Conservation (phyloP, 495 filamentous ascomycete species). For the Ascobolus immersus region DNA sequence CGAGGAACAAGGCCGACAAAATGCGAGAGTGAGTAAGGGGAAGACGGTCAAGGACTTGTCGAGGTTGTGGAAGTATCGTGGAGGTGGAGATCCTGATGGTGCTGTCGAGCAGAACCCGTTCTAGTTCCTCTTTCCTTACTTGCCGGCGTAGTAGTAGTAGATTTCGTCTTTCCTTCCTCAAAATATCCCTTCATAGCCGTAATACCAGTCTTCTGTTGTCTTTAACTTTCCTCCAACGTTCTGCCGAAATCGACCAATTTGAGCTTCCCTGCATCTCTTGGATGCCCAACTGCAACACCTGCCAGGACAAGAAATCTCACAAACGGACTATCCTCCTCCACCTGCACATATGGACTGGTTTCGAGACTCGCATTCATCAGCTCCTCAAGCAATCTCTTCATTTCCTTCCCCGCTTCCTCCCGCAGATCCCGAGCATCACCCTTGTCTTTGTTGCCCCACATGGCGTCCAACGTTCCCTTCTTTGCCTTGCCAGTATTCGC, state of each 20-base stretch:
- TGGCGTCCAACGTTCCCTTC: conserved; percentile 33
- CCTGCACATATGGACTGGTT: conserved; percentile 35
- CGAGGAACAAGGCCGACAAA: conserved; percentile 8
- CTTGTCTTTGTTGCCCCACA: conserved; percentile 17
- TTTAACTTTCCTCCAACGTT: conserved; percentile 46
- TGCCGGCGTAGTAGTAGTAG: too few relatives aligned
- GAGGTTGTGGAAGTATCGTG: conserved; percentile 49
- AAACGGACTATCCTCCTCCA: conserved; percentile 53
- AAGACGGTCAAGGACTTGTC: conserved; percentile 41
- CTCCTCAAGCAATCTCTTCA: conserved; percentile 33
- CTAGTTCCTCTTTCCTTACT: too few relatives aligned
- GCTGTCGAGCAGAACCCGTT: too few relatives aligned
- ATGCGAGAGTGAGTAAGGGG: too few relatives aligned
- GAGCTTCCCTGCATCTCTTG: conserved; percentile 48
- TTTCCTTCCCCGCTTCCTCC: conserved; percentile 30
- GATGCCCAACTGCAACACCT: conserved; percentile 68
- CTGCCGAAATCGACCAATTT: conserved; percentile 66
- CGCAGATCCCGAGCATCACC: conserved; percentile 41
- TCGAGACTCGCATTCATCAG: conserved; percentile 16
- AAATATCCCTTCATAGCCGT: too few relatives aligned
- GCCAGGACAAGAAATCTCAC: conserved; percentile 61
- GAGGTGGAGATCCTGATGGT: too few relatives aligned
- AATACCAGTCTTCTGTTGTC: too few relatives aligned
- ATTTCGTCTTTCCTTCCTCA: too few relatives aligned
- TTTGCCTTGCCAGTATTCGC: conserved; percentile 43